Percentiles rank a stretch among this genome's conserved stretches.
Conservation (phyloP, 169 alveolate genomes). For the Plasmodium gonderi region DNA sequence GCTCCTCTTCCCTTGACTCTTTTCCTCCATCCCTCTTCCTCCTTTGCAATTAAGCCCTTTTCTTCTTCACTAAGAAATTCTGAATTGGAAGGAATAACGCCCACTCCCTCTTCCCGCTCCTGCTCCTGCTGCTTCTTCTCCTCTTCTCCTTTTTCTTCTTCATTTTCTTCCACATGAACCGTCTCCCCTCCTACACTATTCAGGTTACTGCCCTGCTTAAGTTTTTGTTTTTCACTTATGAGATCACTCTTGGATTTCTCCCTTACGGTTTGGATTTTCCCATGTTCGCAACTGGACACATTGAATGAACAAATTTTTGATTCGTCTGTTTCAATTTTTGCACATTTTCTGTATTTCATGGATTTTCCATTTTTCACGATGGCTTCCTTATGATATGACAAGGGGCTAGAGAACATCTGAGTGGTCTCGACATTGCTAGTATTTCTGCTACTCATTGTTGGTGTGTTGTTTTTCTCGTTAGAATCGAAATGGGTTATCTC, state of each 20-base stretch:
- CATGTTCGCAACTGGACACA: background rate
- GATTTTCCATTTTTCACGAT: background rate
- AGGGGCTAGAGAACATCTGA: background rate
- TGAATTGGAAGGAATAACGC: too few species aligned
- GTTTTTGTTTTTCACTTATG: background rate
- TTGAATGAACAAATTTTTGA: constrained; percentile 4
- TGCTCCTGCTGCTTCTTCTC: background rate
- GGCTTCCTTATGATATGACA: background rate
- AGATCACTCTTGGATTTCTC: background rate
- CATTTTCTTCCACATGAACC: background rate
- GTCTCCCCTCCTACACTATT: too few species aligned
- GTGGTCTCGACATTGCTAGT: background rate
- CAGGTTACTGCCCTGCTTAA: background rate
- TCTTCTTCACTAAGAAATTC: too few species aligned
- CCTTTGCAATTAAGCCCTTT: too few species aligned
- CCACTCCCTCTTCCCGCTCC: too few species aligned
- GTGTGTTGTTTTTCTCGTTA: background rate
- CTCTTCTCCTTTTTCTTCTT: background rate
- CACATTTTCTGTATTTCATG: background rate
- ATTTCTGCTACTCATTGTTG: background rate
- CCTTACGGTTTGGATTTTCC: background rate
- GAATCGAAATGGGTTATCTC: background rate
- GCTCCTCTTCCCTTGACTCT: too few species aligned
- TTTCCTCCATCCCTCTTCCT: too few species aligned
- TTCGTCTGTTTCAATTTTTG: background rate